phyloP scores from a whole-genome alignment of 1,284 basidiomycete genomes.

The Ceratobasidium sp. region DNA sequence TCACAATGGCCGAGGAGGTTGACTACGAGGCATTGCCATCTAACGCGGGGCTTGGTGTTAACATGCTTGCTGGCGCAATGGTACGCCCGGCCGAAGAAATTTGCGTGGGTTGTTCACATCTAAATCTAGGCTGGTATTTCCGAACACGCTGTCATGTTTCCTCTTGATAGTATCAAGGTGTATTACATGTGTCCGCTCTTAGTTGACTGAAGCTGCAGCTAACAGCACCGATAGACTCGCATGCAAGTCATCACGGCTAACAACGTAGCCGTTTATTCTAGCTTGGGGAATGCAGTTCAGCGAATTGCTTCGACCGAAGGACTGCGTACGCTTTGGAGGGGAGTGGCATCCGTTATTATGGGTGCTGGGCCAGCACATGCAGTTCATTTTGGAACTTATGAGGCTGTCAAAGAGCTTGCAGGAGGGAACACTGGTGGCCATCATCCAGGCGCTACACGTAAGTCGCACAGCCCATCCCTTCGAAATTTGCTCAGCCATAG shows the following conservation, averaged over 20 bases:
- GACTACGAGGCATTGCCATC: slow-evolving; percentile 79
- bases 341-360: slow-evolving; percentile 95
- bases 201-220: not conserved
- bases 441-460: slow-evolving; percentile 83
- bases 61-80: slow-evolving; percentile 96
- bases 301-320: slow-evolving; percentile 95
- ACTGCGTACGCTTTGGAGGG: slow-evolving; percentile 89
- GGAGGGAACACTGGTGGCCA: slow-evolving; percentile 87
- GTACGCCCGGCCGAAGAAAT: slow-evolving; percentile 58
- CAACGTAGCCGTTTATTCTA: slow-evolving; percentile 85
- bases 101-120: slow-evolving; percentile 27
- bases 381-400: slow-evolving; percentile 96
- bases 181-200: slow-evolving; percentile 50
- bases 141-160: slow-evolving; percentile 99
- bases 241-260: slow-evolving; percentile 96
- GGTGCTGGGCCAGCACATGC: slow-evolving; percentile 99
- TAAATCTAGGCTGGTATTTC: slow-evolving; percentile 90
- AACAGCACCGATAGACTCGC: slow-evolving; percentile 72
- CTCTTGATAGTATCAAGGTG: slow-evolving; percentile 97
- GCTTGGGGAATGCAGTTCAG: slow-evolving; percentile 85
- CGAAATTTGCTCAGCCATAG: not conserved
- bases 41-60: slow-evolving; percentile 82
- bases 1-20: slow-evolving; percentile 56
- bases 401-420: slow-evolving; percentile 90
- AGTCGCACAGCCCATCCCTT: slow-evolving; percentile 48